Base-by-base conservation (phyloP, 148 eudicot genomes). In the Simmondsia chinensis region DNA sequence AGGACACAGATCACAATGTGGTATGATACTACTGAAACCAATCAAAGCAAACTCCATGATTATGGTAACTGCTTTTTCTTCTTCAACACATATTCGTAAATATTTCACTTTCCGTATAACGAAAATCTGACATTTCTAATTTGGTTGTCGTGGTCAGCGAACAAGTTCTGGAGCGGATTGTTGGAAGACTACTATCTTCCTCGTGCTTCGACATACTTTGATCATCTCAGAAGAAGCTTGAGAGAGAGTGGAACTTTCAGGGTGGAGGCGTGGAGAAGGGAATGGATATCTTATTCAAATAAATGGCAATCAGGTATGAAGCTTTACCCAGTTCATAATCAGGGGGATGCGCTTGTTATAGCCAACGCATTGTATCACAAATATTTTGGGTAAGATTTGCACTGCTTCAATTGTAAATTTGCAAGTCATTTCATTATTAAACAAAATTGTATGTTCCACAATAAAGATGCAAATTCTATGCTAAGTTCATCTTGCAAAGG, bases 1-100 rank as follows among this genome's bases (percentile, higher is more conserved):
- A 79, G 95, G 52, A 85, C 99, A 23, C 99, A 91, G 56, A 80
- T 91, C 35, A 85, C 95, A 23, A 91, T 91, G 99, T 91, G 99
- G 99, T 91, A 56, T 15, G 99, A 91, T 54, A 79, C 53, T 22
- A 68, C 89, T 20, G 36, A 69, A 57, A 46, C 75, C 32, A 60
- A 38, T 22, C 99, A 91, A 54, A 91, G 99, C 77, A 56, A 77
- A 71, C 99, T 91, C 45, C 99, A 91, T 44, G 99, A 91, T 61
- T 91, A 91, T 35, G 99, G 99, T 91, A 77, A 63, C 59, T 20
- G 9, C 6, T n/a, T n/a, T 11, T 24, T 22, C 14, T n/a, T 30
- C 38, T 31, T n/a, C n/a, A n/a, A n/a, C n/a, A n/a, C n/a, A n/a
- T n/a, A n/a, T n/a, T n/a, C n/a, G n/a, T n/a, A n/a, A n/a, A n/a